Percentiles rank a stretch among this genome's conserved stretches.
Conservation (phyloP, 1,284 basidiomycete species). For the Cutaneotrichosporon spelunceum region DNA sequence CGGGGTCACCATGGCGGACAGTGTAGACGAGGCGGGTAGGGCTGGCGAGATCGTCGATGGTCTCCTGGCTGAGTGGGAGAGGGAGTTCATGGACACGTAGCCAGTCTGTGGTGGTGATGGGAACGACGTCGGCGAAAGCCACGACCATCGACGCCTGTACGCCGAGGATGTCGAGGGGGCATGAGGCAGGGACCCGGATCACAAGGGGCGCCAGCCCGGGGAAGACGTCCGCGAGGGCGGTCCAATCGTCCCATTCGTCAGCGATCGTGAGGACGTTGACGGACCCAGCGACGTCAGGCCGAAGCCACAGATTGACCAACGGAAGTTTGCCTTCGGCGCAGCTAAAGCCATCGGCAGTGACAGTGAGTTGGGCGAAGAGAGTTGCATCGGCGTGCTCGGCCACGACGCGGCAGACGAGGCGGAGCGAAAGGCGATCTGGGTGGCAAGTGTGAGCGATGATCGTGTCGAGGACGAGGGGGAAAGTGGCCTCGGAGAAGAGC, state of each 20-base stretch:
- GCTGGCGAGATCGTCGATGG: neutral
- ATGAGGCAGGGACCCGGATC: neutral
- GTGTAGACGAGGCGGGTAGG: neutral
- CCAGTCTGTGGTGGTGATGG: neutral
- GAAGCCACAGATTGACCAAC: neutral
- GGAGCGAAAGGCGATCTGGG: neutral
- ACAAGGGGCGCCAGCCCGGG: neutral
- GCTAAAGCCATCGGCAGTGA: neutral
- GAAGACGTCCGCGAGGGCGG: neutral
- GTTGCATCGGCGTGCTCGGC: neutral
- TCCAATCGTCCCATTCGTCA: neutral
- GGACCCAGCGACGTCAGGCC: slow-evolving; percentile 2
- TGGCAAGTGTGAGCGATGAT: neutral
- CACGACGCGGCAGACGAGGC: slow-evolving; percentile 2
- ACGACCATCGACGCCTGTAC: neutral
- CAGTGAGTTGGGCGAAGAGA: neutral
- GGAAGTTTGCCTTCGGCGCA: neutral
- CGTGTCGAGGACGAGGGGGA: neutral
- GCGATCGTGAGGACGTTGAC: neutral
- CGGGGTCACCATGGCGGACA: slow-evolving; percentile 1
- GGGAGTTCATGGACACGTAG: neutral
- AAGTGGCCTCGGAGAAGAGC: neutral
- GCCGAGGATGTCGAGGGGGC: neutral
- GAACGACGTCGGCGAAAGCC: neutral
- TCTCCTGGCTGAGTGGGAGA: neutral